These are phyloP conservation scores for Canavalia gladiata DNA, from an alignment of 306 rosid species.

Conservation along the genomic window DNA sequence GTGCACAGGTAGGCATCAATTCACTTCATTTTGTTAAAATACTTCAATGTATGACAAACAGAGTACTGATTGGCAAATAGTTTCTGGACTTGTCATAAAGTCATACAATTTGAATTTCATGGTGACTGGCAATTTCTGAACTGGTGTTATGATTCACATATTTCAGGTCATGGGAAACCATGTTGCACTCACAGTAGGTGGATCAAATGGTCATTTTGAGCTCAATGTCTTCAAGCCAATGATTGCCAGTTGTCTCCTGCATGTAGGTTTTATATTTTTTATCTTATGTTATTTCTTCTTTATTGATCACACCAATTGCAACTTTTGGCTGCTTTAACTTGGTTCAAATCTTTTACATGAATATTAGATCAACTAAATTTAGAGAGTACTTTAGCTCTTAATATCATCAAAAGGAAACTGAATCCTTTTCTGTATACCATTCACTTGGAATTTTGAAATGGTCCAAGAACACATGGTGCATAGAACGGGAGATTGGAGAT, in stretches of 20 bases:
- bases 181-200: slow-evolving; percentile 93
- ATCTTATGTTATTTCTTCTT: slow-evolving; percentile 10
- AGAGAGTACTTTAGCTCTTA: slow-evolving; percentile 18
- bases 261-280: slow-evolving; percentile 62
- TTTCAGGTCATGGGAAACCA: slow-evolving; percentile 97
- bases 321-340: slow-evolving; percentile 29
- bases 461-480: slow-evolving; percentile 23
- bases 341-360: slow-evolving; percentile 8
- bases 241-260: slow-evolving; percentile 87
- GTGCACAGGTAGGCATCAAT: slow-evolving; percentile 83
- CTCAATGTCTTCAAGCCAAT: slow-evolving; percentile 96
- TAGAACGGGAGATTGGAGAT: neutral
- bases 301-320: slow-evolving; percentile 18
- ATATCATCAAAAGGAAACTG: neutral
- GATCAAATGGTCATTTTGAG: slow-evolving; percentile 98
- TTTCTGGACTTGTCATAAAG: slow-evolving; percentile 33
- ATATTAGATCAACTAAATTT: slow-evolving; percentile 23
- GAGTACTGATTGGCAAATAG: slow-evolving; percentile 27
- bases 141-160: neutral
- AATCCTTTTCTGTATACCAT: slow-evolving; percentile 12
- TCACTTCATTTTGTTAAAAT: slow-evolving; percentile 32
- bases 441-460: slow-evolving; percentile 20
- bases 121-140: slow-evolving; percentile 23
- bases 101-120: slow-evolving; percentile 9
- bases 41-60: slow-evolving; percentile 22